Base-by-base conservation (phyloP, 192 early-diverging fungal genomes). In the Coemansia sp. region DNA sequence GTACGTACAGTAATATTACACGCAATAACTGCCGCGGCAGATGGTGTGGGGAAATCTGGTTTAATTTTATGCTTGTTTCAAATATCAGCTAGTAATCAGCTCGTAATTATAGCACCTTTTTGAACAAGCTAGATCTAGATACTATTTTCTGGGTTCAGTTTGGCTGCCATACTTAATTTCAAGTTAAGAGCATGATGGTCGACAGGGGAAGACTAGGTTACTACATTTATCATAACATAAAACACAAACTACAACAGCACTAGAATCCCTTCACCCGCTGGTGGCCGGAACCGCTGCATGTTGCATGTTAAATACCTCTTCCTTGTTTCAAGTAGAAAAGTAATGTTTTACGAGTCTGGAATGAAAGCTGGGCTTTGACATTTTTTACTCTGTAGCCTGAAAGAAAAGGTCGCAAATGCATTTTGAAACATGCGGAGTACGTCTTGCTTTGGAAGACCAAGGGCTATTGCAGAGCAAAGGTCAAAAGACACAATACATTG, bases 1-100 rank as follows among this genome's bases (percentile, higher is more conserved):
- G 12, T 38, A n/a, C 18, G 35, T 8, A 59, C 57, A 59, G 57
- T 59, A 59, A 34, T 16, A 59, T 59, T 35, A 38, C 57, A 59
- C n/a, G 30, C 35, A 10, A 14, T 4, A 36, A 39, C 36, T 38
- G 6, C 9, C 39, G 39, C 39, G 39, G 39, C 1, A 1, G 12
- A 41, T 38, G 21, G 8, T 23, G 24, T 23, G 51, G 46, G 20
- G 46, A 21, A 49, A 7, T 8, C 8, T 21, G 23, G 33, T 34
- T 21, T 56, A 56, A 26, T 38, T 59, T 38, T 59, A 59, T 59
- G 18, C 4, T 11, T 38, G 57, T 38, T 35, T 18, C 30, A 59
- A 14, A 14, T 41, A 8, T 41, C 39, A 41, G 34, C 35, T 35
- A 38, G 18, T 18, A 39, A n/a, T 10, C 51, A 21, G 10, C 46